These are phyloP conservation scores for Chalaropsis ovoidea DNA, from an alignment of 2,329 filamentous ascomycete genomes.

Conservation along the genomic window DNA sequence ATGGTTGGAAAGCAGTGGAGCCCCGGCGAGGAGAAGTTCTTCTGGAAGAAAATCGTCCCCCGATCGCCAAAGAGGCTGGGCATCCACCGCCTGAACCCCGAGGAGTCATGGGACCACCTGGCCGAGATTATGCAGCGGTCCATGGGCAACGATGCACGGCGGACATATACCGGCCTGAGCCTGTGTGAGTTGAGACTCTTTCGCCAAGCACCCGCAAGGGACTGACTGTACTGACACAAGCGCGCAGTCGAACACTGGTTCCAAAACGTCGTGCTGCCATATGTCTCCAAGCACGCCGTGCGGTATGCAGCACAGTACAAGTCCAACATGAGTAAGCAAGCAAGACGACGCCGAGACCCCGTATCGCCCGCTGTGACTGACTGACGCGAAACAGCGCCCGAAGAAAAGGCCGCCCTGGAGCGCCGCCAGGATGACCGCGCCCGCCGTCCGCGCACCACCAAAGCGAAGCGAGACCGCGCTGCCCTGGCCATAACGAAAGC, in stretches of 20 bases:
- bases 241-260: constrained; percentile 25
- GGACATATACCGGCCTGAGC: constrained; percentile 35
- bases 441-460: constrained; percentile 24
- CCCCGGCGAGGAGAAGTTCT: constrained; percentile 39
- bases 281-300: constrained; percentile 25
- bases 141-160: constrained; percentile 33
- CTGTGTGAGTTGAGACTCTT: constrained; percentile 32
- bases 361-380: neutral
- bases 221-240: neutral
- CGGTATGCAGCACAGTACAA: constrained; percentile 24
- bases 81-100: constrained; percentile 28
- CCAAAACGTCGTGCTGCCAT: constrained; percentile 24
- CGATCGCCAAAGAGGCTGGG: constrained; percentile 33
- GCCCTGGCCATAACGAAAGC: constrained; percentile 23
- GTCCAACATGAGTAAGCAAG: constrained; percentile 23
- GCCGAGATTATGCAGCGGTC: constrained; percentile 34
- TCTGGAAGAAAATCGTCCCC: constrained; percentile 38
- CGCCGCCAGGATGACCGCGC: constrained; percentile 25
- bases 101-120: constrained; percentile 34
- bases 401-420: constrained; percentile 23
- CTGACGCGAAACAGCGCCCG: constrained; percentile 18
- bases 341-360: neutral
- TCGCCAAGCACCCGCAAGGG: too few relatives aligned
- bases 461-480: constrained; percentile 24
- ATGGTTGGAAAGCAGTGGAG: constrained; percentile 47